Evolutionary conservation across 2,329 filamentous ascomycete genomes (phyloP).

Genomic region (Curvularia sp.): DNA sequence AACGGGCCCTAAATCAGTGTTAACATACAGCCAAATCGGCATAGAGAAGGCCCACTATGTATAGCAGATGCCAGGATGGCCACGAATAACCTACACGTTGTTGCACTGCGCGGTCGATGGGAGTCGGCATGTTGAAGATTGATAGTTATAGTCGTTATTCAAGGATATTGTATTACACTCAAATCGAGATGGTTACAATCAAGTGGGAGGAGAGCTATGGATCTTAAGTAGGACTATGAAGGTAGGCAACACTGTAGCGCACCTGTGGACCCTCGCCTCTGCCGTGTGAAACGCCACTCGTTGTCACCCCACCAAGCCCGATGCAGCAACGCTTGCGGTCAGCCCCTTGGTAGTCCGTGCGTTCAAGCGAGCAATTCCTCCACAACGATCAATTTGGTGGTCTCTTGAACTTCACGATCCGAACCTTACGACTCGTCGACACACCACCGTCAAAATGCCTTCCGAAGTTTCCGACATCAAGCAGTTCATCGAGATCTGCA

Average conservation of each 20-base stretch:
- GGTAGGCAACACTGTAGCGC: conserved; percentile 23
- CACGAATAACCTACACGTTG: conserved; percentile 49
- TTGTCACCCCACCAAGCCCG: conserved; percentile 35
- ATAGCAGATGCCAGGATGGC: conserved; percentile 32
- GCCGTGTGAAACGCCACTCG: conserved; percentile 30
- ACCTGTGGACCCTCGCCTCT: conserved; percentile 14
- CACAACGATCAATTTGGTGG: conserved; percentile 40
- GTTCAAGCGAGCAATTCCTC: conserved; percentile 47
- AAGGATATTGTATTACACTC: background rate
- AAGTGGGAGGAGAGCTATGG: background rate
- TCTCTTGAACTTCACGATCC: conserved; percentile 32
- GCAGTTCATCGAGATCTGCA: conserved; percentile 99
- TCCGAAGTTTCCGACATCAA: conserved; percentile 98
- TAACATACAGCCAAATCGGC: conserved; percentile 4
- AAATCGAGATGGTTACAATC: background rate
- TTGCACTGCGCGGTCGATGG: conserved; percentile 57
- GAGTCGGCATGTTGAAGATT: conserved; percentile 55
- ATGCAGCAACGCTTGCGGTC: conserved; percentile 23
- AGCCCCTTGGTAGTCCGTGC: conserved; percentile 44
- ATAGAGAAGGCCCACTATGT: conserved; percentile 29
- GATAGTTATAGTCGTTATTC: background rate
- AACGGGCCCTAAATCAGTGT: conserved; percentile 40
- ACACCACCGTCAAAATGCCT: conserved; percentile 83
- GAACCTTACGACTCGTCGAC: conserved; percentile 31
- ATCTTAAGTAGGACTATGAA: conserved; percentile 3